Evolutionary conservation across 441 rosid species (phyloP), one percentile per base, ranked within the genome.

Genomic region (Pelargonium myrrhifolium): DNA sequence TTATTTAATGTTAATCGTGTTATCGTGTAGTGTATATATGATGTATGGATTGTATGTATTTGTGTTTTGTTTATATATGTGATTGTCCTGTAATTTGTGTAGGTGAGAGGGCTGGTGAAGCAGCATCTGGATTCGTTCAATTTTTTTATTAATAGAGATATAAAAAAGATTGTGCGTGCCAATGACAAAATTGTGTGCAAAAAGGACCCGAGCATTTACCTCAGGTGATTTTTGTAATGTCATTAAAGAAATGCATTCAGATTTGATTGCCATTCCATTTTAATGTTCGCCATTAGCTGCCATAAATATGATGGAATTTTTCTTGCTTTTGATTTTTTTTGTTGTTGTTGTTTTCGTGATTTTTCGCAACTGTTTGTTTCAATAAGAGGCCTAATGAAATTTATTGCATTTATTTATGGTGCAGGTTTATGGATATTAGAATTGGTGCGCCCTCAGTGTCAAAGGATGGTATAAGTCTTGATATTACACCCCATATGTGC

Each of bases 61-160:
- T 76, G 71, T 47, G 9, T 14, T 37, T 6, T n/a, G 24, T 24
- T 15, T 49, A 15, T 2, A 59, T n/a, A 9, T 9, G 60, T 66
- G 42, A 2, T 10, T 64, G 22, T 68, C 69, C 20, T 72, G 15
- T 73, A 68, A 53, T 47, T 63, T 70, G 5, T 76, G 53, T 64
- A 93, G 98, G 88, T 88, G 56, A 83, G 96, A 76, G 99, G 99
- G 65, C 78, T 91, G 66, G 99, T 93, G 86, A 93, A 89, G 86
- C 97, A 93, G 60, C 99, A 89, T 66, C 67, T 93, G 69, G 96
- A 90, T 80, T 93, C 98, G 0, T 89, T 89, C 66, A 93, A 90
- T 77, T 93, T 87, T 75, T 91, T 93, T 65, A 79, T 89, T 15
- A 82, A 89, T 65, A 74, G 77, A 0, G 97, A 93, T 21, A 93